Percentiles rank a stretch among this genome's conserved stretches.
These are phyloP conservation scores for Amanita subjunquillea DNA, from an alignment of 768 basidiomycete species.

Conservation along the genomic window DNA sequence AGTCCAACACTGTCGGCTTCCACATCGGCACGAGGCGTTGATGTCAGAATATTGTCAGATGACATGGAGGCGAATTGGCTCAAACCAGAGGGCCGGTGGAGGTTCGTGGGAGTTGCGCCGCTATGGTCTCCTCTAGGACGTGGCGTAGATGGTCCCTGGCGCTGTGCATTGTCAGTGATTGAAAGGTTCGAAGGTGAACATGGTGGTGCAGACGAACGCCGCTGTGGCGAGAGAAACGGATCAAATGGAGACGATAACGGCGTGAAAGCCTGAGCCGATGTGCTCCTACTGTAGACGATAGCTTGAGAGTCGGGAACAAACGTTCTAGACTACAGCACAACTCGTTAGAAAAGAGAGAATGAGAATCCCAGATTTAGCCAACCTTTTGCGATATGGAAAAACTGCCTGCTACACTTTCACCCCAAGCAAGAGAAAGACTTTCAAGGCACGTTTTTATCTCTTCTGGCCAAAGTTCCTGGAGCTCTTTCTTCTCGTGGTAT, in stretches of 20 bases:
- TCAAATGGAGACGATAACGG: not conserved
- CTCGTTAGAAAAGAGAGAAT: not conserved
- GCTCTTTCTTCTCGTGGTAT: constrained; percentile 32
- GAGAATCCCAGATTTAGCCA: not conserved
- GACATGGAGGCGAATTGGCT: not conserved
- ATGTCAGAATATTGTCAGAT: not conserved
- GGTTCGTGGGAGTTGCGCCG: not conserved
- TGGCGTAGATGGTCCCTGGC: not conserved
- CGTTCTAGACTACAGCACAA: not conserved
- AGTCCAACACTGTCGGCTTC: not conserved
- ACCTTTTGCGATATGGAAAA: not conserved
- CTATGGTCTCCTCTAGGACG: not conserved
- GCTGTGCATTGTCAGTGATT: not conserved
- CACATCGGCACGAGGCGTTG: not conserved
- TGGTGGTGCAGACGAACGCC: not conserved
- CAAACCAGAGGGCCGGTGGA: not conserved
- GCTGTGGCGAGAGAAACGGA: not conserved
- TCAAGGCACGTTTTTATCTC: constrained; percentile 33
- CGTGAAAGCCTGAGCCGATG: not conserved
- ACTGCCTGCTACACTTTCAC: not conserved
- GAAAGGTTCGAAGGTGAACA: not conserved
- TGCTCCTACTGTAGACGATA: not conserved
- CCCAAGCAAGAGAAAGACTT: constrained; percentile 31
- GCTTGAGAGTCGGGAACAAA: not conserved
- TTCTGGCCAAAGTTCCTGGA: constrained; percentile 27